phyloP scores from a whole-genome alignment of 1,284 basidiomycete species.

The Apiotrichum gracile region DNA sequence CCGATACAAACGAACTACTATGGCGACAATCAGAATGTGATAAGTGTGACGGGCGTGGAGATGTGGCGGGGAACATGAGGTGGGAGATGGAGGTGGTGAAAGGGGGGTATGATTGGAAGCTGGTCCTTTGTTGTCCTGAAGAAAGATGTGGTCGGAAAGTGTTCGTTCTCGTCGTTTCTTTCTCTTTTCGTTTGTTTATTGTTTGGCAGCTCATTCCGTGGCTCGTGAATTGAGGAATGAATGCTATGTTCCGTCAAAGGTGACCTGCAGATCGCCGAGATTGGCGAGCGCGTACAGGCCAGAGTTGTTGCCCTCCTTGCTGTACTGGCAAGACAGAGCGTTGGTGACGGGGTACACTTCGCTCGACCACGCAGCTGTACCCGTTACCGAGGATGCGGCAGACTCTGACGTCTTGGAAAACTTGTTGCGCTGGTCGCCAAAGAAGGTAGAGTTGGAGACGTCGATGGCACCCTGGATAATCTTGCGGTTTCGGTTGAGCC shows the following conservation, averaged over 20 bases:
- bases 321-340: constrained; percentile 10
- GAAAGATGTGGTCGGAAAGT: background rate
- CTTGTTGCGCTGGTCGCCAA: constrained; percentile 21
- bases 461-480: constrained; percentile 24
- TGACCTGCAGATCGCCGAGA: constrained; percentile 36
- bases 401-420: constrained; percentile 11
- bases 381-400: constrained; percentile 24
- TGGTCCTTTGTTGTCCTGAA: background rate
- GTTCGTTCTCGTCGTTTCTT: no score
- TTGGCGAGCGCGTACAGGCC: constrained; percentile 28
- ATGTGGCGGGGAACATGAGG: background rate
- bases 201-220: no score
- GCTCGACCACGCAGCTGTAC: constrained; percentile 27
- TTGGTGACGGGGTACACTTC: background rate
- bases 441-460: constrained; percentile 18
- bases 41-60: background rate
- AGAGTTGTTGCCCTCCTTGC: constrained; percentile 18
- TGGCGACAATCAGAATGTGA: background rate
- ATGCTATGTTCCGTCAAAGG: constrained; percentile 33
- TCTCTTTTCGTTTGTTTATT: no score
- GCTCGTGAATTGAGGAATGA: background rate
- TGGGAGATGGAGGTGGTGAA: background rate
- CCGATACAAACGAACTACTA: constrained; percentile 2
- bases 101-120: background rate
- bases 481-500: constrained; percentile 16